These are phyloP conservation scores for Stylosanthes scabra DNA, from an alignment of 331 rosid genomes.

Conservation along the genomic window DNA sequence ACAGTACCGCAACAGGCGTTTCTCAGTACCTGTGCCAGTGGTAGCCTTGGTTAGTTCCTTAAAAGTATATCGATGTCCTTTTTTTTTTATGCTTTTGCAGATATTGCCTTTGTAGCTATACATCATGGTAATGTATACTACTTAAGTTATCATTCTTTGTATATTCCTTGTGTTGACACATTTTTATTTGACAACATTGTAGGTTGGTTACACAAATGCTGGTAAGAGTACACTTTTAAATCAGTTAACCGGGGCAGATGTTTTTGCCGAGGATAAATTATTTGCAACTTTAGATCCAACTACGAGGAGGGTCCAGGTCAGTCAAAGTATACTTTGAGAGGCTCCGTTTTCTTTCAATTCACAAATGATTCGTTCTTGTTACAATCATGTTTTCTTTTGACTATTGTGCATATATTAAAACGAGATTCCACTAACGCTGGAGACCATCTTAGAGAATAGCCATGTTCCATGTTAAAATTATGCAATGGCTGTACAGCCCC, in stretches of 20 bases:
- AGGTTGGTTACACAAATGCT: slow-evolving; percentile 99
- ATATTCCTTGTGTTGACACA: slow-evolving; percentile 9
- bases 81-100: slow-evolving; percentile 4
- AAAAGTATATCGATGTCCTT: slow-evolving; percentile 18
- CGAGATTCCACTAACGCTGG: not conserved
- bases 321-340: slow-evolving; percentile 40
- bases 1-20: slow-evolving; percentile 86
- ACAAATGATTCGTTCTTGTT: slow-evolving; percentile 7
- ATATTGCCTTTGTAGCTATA: slow-evolving; percentile 22
- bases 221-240: slow-evolving; percentile 97
- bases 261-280: slow-evolving; percentile 91
- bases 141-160: slow-evolving; percentile 19
- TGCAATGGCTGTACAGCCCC: slow-evolving; percentile 12
- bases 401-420: slow-evolving; percentile 12
- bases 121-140: slow-evolving; percentile 8
- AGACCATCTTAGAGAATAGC: slow-evolving; percentile 11
- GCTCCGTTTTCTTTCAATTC: slow-evolving; percentile 8
- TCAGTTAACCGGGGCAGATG: slow-evolving; percentile 94
- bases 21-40: slow-evolving; percentile 89
- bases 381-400: slow-evolving; percentile 32
- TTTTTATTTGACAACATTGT: slow-evolving; percentile 40
- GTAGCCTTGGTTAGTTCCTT: slow-evolving; percentile 80
- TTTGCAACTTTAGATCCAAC: slow-evolving; percentile 99
- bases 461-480: slow-evolving; percentile 13
- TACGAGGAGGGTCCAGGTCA: slow-evolving; percentile 96